Conservation (phyloP, 768 basidiomycete genomes). For the Kwoniella dejecticola region DNA sequence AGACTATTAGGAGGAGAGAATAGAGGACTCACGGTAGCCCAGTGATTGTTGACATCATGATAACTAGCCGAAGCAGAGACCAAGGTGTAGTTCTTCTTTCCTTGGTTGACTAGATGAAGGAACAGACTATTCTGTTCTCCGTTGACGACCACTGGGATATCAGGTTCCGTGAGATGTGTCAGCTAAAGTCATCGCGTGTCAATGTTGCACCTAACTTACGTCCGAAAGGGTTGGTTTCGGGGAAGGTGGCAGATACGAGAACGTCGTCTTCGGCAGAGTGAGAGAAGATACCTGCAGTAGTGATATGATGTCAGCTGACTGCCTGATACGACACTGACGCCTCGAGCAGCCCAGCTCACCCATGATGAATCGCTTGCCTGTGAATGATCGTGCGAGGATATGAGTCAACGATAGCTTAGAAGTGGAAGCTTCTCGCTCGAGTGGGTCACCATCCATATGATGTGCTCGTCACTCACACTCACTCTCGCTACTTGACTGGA, state of each 20-base stretch:
- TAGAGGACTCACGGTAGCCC: slow-evolving; percentile 52
- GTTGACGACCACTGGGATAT: slow-evolving; percentile 46
- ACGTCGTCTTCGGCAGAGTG: slow-evolving; percentile 46
- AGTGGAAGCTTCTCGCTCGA: background rate
- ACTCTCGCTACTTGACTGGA: background rate
- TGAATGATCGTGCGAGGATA: background rate
- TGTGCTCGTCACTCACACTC: background rate
- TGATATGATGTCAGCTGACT: background rate
- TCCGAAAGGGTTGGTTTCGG: slow-evolving; percentile 51
- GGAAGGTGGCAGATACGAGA: slow-evolving; percentile 48
- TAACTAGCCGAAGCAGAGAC: slow-evolving; percentile 50
- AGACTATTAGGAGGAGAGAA: too few species aligned
- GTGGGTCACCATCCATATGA: background rate
- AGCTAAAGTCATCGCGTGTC: background rate
- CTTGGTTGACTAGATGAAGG: slow-evolving; percentile 45
- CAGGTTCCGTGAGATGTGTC: background rate
- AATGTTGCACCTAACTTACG: slow-evolving; percentile 33
- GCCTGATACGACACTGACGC: too few species aligned
- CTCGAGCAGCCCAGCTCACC: background rate
- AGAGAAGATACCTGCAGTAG: slow-evolving; percentile 43
- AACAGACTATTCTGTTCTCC: slow-evolving; percentile 48
- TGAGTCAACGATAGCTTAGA: background rate
- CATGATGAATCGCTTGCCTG: background rate
- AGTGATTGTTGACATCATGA: slow-evolving; percentile 48
- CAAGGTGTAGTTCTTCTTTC: slow-evolving; percentile 51